These are phyloP conservation scores for Pseudomicrostroma phylloplanum DNA, from an alignment of 1,284 basidiomycete genomes.

Conservation along the genomic window DNA sequence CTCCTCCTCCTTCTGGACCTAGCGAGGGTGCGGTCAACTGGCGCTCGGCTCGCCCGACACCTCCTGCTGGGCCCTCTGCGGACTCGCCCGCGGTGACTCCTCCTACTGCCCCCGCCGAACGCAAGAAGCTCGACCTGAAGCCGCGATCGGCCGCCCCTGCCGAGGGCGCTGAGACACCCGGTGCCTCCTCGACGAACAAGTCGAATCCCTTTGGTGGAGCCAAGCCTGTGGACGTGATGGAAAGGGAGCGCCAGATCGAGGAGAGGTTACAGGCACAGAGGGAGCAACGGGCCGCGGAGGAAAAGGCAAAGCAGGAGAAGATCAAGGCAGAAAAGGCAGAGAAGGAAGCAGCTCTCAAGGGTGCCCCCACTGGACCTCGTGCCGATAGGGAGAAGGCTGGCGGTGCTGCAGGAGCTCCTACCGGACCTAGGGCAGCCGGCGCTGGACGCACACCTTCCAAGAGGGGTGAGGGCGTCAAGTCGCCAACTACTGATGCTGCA, in stretches of 20 bases:
- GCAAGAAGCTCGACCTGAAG: slow-evolving; percentile 48
- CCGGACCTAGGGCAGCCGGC: no score
- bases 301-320: slow-evolving; percentile 36
- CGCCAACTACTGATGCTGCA: slow-evolving; percentile 5
- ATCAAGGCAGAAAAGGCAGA: slow-evolving; percentile 37
- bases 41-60: slow-evolving; percentile 3
- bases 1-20: slow-evolving; percentile 7
- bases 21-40: slow-evolving; percentile 12
- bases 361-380: slow-evolving; percentile 10
- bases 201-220: slow-evolving; percentile 78
- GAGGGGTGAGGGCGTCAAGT: neutral
- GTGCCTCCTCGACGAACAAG: slow-evolving; percentile 57
- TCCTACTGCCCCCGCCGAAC: slow-evolving; percentile 30
- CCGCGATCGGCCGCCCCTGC: slow-evolving; percentile 55
- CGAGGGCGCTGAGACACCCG: slow-evolving; percentile 63
- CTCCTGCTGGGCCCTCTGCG: neutral
- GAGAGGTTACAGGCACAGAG: slow-evolving; percentile 51
- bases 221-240: slow-evolving; percentile 76
- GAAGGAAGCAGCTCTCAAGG: slow-evolving; percentile 21
- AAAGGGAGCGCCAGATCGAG: slow-evolving; percentile 67
- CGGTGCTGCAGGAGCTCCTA: neutral
- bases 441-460: no score
- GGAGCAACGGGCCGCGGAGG: slow-evolving; percentile 15
- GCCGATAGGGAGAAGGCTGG: slow-evolving; percentile 5
- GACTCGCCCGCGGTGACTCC: slow-evolving; percentile 4